Evolutionary conservation across 345 rosid species (phyloP), one percentile per base, ranked within the genome.

Genomic region (Aurinia saxatilis): DNA sequence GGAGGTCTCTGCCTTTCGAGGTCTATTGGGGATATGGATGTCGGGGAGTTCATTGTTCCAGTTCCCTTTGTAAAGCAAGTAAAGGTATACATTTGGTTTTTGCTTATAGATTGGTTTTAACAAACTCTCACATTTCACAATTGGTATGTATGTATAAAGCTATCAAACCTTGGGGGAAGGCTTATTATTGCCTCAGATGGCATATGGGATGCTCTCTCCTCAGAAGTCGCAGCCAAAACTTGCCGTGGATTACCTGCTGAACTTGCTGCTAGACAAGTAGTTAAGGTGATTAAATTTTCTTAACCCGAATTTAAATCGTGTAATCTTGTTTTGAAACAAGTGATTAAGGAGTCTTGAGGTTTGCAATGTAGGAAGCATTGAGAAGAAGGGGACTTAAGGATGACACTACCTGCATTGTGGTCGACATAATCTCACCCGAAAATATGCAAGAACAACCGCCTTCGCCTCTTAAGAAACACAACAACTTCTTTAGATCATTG

Each of bases 121-220:
- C 53, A 65, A 52, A 65, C 29, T 21, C 60, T 52, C 16, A 52
- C 9, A 19, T 13, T 44, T 71, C 29, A 34, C 29, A 30, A 5
- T 52, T 45, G 51, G 3, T 68, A 1, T 44, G 3, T 65, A 1
- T 18, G 50, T 30, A 31, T 47, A 57, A 70, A 91, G 98, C 77
- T 91, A 40, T 86, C 96, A 65, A 80, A 74, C 19, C 82, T 78
- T 5, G 98, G 98, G 0, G 96, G 98, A 25, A 83, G 98, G 68
- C 98, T 91, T 61, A 81, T 88, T 45, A 80, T 91, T 7, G 96
- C 98, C 51, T 88, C 96, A 5, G 98, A 91, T 80, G 96, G 98
- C 29, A 83, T 91, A 59, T 86, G 96, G 98, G 96, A 91, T 25
- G 85, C 92, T 36, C 77, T 91, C 33, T 78, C 96, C 35, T 88